phyloP scores from a whole-genome alignment of 1,284 basidiomycete genomes.

The Afroboletus lepidellus region DNA sequence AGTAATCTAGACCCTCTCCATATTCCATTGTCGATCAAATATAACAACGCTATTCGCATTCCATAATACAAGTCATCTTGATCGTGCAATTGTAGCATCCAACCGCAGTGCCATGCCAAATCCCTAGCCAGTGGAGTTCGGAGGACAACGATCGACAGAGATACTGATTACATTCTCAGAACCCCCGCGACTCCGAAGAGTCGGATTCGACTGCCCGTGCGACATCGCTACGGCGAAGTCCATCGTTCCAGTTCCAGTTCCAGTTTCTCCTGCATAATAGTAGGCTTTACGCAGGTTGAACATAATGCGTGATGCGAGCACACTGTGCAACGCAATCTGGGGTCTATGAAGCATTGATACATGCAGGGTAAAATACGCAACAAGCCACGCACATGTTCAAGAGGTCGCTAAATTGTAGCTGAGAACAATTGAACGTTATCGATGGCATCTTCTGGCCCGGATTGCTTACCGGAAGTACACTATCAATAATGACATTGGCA shows the following conservation, averaged over 20 bases:
- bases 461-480: slow-evolving; percentile 12
- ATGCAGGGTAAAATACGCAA: no score
- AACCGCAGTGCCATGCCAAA: no score
- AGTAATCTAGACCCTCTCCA: no score
- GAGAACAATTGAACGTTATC: neutral
- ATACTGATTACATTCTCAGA: neutral
- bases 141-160: no score
- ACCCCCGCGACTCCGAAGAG: neutral
- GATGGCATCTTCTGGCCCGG: neutral
- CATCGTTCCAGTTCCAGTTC: no score
- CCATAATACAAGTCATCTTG: no score
- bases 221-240: neutral
- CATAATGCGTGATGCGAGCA: no score
- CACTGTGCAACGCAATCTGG: slow-evolving; percentile 12
- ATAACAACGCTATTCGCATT: no score
- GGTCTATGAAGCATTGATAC: neutral
- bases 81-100: no score
- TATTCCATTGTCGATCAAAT: no score
- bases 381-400: neutral
- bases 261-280: neutral
- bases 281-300: slow-evolving; percentile 12
- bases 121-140: no score
- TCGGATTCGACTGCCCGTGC: neutral
- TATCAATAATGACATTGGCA: slow-evolving; percentile 13
- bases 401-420: slow-evolving; percentile 11